Evolutionary conservation across 331 rosid species (phyloP).

Genomic region (Stylosanthes scabra): DNA sequence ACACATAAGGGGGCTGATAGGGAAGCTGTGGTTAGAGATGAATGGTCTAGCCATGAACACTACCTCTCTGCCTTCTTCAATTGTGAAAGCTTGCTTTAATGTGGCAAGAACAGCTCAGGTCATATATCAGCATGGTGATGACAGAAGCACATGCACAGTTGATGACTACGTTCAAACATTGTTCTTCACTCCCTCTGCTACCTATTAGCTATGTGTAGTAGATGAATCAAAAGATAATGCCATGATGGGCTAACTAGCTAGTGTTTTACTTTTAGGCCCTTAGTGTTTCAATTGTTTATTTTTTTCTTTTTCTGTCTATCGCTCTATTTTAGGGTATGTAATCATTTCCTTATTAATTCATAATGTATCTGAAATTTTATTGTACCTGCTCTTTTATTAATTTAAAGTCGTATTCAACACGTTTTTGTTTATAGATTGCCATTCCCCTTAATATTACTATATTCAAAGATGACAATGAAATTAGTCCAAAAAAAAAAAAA

Average conservation of each 20-base stretch:
- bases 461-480: too few species aligned
- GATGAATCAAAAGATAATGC: too few species aligned
- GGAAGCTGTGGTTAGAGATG: slow-evolving; percentile 46
- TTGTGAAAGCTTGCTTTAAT: slow-evolving; percentile 45
- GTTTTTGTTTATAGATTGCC: too few species aligned
- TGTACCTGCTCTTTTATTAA: too few species aligned
- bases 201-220: background rate
- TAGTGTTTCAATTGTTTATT: background rate
- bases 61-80: slow-evolving; percentile 20
- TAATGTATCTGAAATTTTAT: too few species aligned
- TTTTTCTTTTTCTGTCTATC: too few species aligned
- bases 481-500: too few species aligned
- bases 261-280: background rate
- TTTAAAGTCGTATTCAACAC: too few species aligned
- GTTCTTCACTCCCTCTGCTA: slow-evolving; percentile 29
- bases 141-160: slow-evolving; percentile 39
- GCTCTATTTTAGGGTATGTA: background rate
- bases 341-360: background rate
- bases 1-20: slow-evolving; percentile 36
- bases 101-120: slow-evolving; percentile 58
- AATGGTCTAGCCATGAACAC: slow-evolving; percentile 39
- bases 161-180: slow-evolving; percentile 49
- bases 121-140: slow-evolving; percentile 58
- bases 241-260: too few species aligned
- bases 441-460: too few species aligned